A percentile compares a stretch with the other conserved stretches of the same genome.
phyloP scores from a whole-genome alignment of 2,329 filamentous ascomycete species.

The Clonostachys chloroleuca region DNA sequence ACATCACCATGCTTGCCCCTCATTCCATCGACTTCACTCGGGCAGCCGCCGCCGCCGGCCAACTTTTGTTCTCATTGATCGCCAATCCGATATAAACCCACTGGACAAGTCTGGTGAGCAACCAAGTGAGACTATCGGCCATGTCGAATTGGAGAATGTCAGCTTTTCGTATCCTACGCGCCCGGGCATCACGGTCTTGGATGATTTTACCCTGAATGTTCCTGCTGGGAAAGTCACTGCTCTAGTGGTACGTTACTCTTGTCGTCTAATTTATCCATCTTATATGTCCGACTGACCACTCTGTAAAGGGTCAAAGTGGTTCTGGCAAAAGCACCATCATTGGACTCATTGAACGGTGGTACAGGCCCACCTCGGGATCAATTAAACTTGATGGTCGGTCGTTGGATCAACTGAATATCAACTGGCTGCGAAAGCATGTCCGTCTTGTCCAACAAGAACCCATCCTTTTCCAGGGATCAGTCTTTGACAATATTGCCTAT shows the following conservation, averaged over 20 bases:
- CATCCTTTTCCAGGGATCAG: conserved; percentile 82
- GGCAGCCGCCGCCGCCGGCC: conserved; percentile 76
- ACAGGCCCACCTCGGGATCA: conserved; percentile 76
- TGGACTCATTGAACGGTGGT: conserved; percentile 31
- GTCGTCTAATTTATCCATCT: too few species aligned
- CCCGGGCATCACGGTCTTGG: conserved; percentile 85
- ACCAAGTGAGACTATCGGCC: conserved; percentile 56
- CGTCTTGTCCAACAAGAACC: conserved; percentile 92
- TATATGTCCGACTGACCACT: too few species aligned
- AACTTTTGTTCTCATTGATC: conserved; percentile 92
- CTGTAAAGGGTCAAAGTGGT: not conserved
- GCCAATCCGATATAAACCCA: conserved; percentile 78
- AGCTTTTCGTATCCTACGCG: conserved; percentile 94
- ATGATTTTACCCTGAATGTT: conserved; percentile 73
- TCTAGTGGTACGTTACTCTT: conserved; percentile 64
- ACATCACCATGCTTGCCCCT: conserved; percentile 12
- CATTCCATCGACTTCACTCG: conserved; percentile 56
- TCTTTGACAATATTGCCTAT: conserved; percentile 82
- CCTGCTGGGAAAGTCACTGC: conserved; percentile 91
- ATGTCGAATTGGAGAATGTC: conserved; percentile 75
- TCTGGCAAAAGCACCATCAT: conserved; percentile 23
- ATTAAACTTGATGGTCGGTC: conserved; percentile 82
- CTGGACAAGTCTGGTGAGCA: conserved; percentile 62
- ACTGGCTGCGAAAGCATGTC: conserved; percentile 89
- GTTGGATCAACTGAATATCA: conserved; percentile 75